Evolutionary conservation across 441 rosid species (phyloP), one percentile per base, ranked within the genome.

Genomic region (Syzygium malaccense): DNA sequence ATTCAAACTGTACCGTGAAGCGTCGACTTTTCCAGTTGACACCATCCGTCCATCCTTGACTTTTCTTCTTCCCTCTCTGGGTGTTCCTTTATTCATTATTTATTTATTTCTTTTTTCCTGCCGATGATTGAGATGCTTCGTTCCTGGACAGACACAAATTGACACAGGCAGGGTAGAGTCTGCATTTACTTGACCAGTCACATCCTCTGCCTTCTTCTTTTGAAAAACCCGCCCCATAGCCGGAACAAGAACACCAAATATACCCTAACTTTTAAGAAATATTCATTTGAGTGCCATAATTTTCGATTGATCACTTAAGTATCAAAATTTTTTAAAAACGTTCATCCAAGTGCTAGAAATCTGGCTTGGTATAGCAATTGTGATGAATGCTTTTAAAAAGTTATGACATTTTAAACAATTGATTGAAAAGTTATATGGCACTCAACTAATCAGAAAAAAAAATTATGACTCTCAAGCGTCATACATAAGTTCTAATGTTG

Each of bases 281-380:
- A 12, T 57, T 25, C 0, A 4, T 4, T 25, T 57, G 3, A 57
- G 0, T 25, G 0, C 9, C 3, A 11, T 25, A 26, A 57, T n/a
- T 57, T 9, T 57, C 25, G 8, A 57, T 23, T 12, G 2, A 25
- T 11, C 28, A 57, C 6, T 25, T 57, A 57, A 57, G 0, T 57
- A 0, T 4, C 3, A 25, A 25, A 57, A 25, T 14, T 4, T 57
- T 25, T 57, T 12, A 4, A 57, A 57, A 10, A 25, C 26, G 6
- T 57, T 57, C 6, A 57, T n/a, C 2, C 5, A 25, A 57, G 26
- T 57, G 14, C n/a, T 57, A 6, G 6, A 57, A 25, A 25, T 57
- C 3, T 13, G 28, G 10, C n/a, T 5, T 57, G 62, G 3, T 28
- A 57, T 57, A 11, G 14, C 4, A 12, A 1, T 57, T 57, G 62